These are phyloP conservation scores for Achaetomiella virescens DNA, from an alignment of 495 filamentous ascomycete genomes.

Conservation along the genomic window DNA sequence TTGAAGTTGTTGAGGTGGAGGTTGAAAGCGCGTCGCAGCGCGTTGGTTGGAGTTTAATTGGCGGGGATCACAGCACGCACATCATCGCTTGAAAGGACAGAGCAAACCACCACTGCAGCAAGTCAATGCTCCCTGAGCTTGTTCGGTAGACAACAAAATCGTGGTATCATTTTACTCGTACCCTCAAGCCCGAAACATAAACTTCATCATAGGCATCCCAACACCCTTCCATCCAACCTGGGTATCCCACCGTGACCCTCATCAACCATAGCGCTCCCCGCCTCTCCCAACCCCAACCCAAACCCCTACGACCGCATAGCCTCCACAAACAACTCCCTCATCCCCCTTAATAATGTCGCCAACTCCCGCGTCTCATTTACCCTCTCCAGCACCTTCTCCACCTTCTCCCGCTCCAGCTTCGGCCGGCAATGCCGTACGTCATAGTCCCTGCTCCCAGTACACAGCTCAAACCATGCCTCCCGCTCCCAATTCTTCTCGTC, in stretches of 20 bases:
- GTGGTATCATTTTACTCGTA: neutral
- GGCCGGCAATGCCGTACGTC: conserved; percentile 70
- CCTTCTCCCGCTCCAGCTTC: conserved; percentile 66
- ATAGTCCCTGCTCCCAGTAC: conserved; percentile 74
- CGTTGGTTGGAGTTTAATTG: conserved; percentile 7
- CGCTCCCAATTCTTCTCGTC: conserved; percentile 81
- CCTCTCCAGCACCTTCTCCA: conserved; percentile 65
- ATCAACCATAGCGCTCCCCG: neutral
- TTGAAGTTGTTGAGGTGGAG: neutral
- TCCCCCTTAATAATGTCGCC: conserved; percentile 75
- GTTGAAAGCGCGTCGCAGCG: neutral
- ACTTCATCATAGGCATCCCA: neutral
- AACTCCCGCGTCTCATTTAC: conserved; percentile 83
- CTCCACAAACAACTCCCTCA: conserved; percentile 79
- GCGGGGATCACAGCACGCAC: conserved; percentile 1
- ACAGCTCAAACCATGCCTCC: conserved; percentile 91
- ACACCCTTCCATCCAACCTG: neutral
- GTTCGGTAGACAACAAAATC: neutral
- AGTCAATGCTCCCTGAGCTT: too few species aligned
- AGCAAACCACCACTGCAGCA: too few species aligned
- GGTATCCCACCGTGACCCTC: too few species aligned
- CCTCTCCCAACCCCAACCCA: neutral
- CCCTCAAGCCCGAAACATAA: neutral
- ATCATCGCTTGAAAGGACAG: too few species aligned
- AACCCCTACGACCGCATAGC: conserved; percentile 39